Evolutionary conservation across 2,329 filamentous ascomycete genomes (phyloP), one percentile per base, ranked within the genome.

Genomic region (Pestalotiopsis sp.): DNA sequence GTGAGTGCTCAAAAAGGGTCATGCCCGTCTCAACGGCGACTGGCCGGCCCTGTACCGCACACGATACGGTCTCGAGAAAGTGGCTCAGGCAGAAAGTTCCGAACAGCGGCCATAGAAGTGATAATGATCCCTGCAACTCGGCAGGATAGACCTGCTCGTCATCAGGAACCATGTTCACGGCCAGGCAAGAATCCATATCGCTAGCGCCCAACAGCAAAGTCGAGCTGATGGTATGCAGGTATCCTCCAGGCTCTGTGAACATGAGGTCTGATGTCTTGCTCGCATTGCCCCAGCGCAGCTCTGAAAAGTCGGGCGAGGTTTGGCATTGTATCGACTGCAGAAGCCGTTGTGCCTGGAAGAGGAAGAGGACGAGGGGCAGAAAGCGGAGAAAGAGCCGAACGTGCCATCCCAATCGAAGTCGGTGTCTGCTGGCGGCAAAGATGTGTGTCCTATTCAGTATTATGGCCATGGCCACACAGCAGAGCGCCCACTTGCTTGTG

Each of bases 1-100:
- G 85, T 0, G 95, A 98, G 76, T 98, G 95, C 78, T 99, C 96
- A 75, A 98, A 97, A 2, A 98, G 88, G 0, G 95, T 97, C 93
- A 98, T 97, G 20, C 94, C 95, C 1, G 94, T 97, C 81, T 98
- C 96, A 0, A 93, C 92, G 71, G 92, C 89, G 0, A 93, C 88
- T 2, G 90, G 88, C 2, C 92, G 90, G 39, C 95, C 95, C 78
- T 97, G 94, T 6, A 98, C 87, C 11, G 95, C 93, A 78, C 94
- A 97, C 3, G 92, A 92, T 11, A 98, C 82, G 0, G 93, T 96
- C 80, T 98, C 96, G 23, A 97, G 83, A 73, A 98, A 95, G 77
- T 97, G 93, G 73, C 94, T 95, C 2, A 93, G 77, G 69, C 89
- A 90, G 55, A 91, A 85, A 0, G 89, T 90, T 55, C 91, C 81